Evolutionary conservation across 768 basidiomycete species (phyloP), one percentile per base, ranked within the genome.

Genomic region (Ramaria rubella): DNA sequence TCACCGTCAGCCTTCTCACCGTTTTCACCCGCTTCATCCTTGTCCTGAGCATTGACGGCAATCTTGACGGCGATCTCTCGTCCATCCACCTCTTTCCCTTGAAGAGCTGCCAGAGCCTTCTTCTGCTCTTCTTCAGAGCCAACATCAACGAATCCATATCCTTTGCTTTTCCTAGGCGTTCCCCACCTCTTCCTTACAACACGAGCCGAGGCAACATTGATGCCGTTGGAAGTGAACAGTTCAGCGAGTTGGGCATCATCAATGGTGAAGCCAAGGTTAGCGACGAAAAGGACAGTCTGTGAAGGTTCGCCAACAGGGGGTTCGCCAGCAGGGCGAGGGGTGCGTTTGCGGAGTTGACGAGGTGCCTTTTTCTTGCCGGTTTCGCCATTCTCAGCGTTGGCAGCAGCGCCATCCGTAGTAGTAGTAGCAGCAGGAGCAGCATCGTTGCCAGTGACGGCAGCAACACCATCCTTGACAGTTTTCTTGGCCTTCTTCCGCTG

Each of bases 141-240:
- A 60, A 96, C 91, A 64, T 98, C 94, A 67, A 99, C 95, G 67
- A 99, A 99, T 52, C 93, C 95, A 71, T 94, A 98, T 56, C 95
- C 95, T 74, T 95, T 95, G 80, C 88, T 91, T 72, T 83, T 88
- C 70, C 87, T 81, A 66, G 87, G 86, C 42, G 82, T 81, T 3
- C 90, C 91, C 79, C 82, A 91, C 65, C 85, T 83, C 67, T 86
- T 80, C 68, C 85, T 84, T 64, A 97, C 91, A 61, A 99, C 88
- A 62, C 90, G 90, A 60, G 94, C 94, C 63, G 87, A 87, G 67
- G 80, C 76, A 62, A 95, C 89, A 40, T 72, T 75, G 74, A 96
- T 85, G 61, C 82, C 90, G 23, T 85, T 90, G 61, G 91, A 88
- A 51, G 83, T 87, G 78, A 99, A 98, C 64, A 96, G 77, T 44